Evolutionary conservation across 305 asterid genomes (phyloP).

Genomic region (Fraxinus albicans): DNA sequence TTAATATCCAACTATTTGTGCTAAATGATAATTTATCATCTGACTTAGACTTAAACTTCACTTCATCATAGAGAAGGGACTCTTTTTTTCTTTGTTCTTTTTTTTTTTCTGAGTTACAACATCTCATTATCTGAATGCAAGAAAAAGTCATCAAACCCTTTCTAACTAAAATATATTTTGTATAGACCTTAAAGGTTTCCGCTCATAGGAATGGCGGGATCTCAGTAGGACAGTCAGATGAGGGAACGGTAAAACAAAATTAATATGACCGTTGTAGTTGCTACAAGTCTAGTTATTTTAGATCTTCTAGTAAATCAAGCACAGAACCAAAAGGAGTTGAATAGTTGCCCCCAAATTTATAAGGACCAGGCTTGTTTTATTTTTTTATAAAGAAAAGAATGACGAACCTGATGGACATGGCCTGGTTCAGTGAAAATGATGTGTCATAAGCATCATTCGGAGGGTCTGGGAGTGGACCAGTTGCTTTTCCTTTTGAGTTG

Average conservation of each 20-base stretch:
- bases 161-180: background rate
- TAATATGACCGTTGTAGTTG: background rate
- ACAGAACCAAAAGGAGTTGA: background rate
- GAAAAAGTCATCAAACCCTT: background rate
- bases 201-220: background rate
- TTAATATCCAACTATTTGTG: background rate
- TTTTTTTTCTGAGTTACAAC: background rate
- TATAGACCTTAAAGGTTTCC: background rate
- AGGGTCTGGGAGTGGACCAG: slow-evolving; percentile 91
- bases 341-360: background rate
- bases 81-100: background rate
- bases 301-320: background rate
- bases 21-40: background rate
- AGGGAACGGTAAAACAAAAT: background rate
- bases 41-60: background rate
- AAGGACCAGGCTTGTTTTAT: background rate
- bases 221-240: background rate
- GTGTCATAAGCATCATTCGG: slow-evolving; percentile 66
- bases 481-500: slow-evolving; percentile 67
- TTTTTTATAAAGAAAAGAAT: background rate
- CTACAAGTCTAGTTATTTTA: background rate
- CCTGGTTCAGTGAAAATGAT: slow-evolving; percentile 76
- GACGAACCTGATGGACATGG: slow-evolving; percentile 77
- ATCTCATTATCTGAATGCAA: background rate
- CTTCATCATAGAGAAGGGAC: background rate